These are phyloP conservation scores for Cenchrus americanus DNA, from an alignment of 176 grass and related monocot species.

Conservation along the genomic window DNA sequence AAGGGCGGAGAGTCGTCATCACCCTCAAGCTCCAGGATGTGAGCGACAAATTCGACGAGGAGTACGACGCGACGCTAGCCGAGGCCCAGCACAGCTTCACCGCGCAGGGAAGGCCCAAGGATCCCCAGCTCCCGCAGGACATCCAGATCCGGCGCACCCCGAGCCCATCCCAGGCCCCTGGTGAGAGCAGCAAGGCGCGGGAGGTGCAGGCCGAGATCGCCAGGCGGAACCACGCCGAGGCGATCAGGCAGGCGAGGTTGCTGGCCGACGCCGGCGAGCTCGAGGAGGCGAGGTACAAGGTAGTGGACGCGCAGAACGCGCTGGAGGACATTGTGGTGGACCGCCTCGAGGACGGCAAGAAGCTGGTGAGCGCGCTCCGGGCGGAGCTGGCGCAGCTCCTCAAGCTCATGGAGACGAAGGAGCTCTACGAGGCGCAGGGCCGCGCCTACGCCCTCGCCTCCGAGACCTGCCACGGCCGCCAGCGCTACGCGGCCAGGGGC, in stretches of 20 bases:
- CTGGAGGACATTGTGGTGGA: conserved; percentile 32
- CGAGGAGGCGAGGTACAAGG: neutral
- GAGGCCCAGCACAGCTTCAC: neutral
- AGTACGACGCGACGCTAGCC: neutral
- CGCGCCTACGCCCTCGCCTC: neutral
- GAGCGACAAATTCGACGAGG: neutral
- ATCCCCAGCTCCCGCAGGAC: too few relatives aligned
- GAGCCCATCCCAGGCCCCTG: neutral
- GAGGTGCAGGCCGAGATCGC: conserved; percentile 1
- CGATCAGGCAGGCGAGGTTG: neutral
- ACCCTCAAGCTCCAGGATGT: neutral
- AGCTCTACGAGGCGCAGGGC: neutral
- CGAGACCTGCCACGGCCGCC: neutral
- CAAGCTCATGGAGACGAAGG: neutral
- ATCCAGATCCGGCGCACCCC: too few relatives aligned
- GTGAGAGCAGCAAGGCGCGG: neutral
- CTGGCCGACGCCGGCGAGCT: neutral
- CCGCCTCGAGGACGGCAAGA: too few relatives aligned
- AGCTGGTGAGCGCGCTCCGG: conserved; percentile 10
- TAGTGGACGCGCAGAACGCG: conserved; percentile 35
- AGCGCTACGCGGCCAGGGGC: neutral
- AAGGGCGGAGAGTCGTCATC: conserved; percentile 6
- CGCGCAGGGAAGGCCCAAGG: neutral
- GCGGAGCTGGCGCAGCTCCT: conserved; percentile 29
- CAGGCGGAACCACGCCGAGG: neutral